Evolutionary conservation across 176 grass and related monocot species (phyloP), one percentile per base, ranked within the genome.

Genomic region (Triticum timopheevii): DNA sequence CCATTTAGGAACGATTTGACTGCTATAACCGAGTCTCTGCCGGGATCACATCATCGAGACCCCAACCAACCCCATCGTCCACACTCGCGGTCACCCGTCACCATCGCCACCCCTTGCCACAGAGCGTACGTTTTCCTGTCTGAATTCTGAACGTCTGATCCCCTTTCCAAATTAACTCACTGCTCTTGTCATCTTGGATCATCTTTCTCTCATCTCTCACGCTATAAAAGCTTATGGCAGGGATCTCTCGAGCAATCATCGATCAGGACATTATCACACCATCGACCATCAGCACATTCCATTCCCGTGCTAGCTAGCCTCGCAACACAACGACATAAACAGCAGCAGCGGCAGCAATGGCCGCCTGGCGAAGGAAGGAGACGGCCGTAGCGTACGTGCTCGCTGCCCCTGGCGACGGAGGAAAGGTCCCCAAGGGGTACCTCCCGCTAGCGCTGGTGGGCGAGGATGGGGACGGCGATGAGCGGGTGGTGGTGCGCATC

Each of bases 371-470:
- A 10, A 50, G 24, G 42, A 75, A 30, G 72, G 13, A 50, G 40
- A 28, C 71, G 1, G 0, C 17, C 4, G 17, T 6, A 33, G 27
- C 49, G 11, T 49, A 16, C 56, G 0, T 16, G 12, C 39, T 61
- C 54, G 0, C 33, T 0, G 35, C 20, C 1, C 31, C 3, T 3
- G 0, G 10, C 22, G 20, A 12, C 11, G 0, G 11, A 6, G 10
- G 11, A 3, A 17, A 25, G 85, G 69, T 76, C 1, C 86, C 69
- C 0, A 87, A 89, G 61, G 92, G 94, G 36, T 38, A 8, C 36
- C 0, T 38, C 36, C 7, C 36, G 36, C 36, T 38, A 0, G 1
- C 36, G 36, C 36, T 38, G 36, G 36, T 38, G 36, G 36, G 36
- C 36, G 36, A 38, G 36, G 36, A 38, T 8, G 36, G 36, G 36